Evolutionary conservation across 371 early-diverging fungal species (phyloP), one percentile per base, ranked within the genome.

Genomic region (Nematocida sp.): DNA sequence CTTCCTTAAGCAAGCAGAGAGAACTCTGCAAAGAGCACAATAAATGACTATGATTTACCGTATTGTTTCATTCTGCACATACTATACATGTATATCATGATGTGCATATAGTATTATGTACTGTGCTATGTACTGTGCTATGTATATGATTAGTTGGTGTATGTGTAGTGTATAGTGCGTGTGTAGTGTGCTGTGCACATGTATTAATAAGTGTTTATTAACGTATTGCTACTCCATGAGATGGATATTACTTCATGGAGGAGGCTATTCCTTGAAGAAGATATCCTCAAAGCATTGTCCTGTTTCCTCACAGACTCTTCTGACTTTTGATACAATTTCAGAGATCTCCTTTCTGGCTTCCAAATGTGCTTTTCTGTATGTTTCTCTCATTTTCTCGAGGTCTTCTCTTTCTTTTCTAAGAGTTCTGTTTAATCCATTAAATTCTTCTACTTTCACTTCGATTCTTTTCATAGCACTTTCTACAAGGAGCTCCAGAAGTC

Each of bases 1-100:
- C 66, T 93, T 95, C 82, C n/a, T n/a, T n/a, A n/a, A n/a, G n/a
- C n/a, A n/a, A 83, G 84, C 94, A 23, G 54, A 78, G 47, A 23
- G n/a, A n/a, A n/a, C n/a, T n/a, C n/a, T n/a, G n/a, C n/a, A n/a
- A n/a, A n/a, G n/a, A n/a, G n/a, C n/a, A n/a, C n/a, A n/a, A n/a
- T n/a, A n/a, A n/a, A n/a, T n/a, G n/a, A n/a, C n/a, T n/a, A n/a
- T n/a, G n/a, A n/a, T n/a, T n/a, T n/a, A n/a, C n/a, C n/a, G n/a
- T n/a, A n/a, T n/a, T n/a, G n/a, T n/a, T n/a, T n/a, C n/a, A n/a
- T n/a, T n/a, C n/a, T n/a, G n/a, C n/a, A n/a, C n/a, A n/a, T n/a
- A n/a, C n/a, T n/a, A n/a, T n/a, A n/a, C n/a, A n/a, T n/a, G n/a
- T n/a, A n/a, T n/a, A n/a, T n/a, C n/a, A n/a, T n/a, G n/a, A n/a